phyloP scores from a whole-genome alignment of 2,329 filamentous ascomycete species.

The Diaporthe ampelina region DNA sequence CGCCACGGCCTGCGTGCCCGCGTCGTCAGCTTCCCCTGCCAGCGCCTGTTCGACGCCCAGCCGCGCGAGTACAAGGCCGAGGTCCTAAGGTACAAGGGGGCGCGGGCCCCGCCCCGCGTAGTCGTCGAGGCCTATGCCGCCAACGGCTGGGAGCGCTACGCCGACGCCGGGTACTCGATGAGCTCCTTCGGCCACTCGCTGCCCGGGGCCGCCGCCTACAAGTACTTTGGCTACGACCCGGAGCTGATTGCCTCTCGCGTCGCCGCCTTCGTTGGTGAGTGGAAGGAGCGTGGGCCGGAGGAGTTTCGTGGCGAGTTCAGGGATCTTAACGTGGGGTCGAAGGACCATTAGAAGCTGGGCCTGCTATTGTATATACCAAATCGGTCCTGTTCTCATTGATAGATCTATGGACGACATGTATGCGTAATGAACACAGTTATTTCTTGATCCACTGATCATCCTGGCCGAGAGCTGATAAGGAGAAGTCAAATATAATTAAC shows the following conservation, averaged over 20 bases:
- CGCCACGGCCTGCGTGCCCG: conserved; percentile 49
- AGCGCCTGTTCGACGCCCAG: conserved; percentile 54
- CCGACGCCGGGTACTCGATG: conserved; percentile 64
- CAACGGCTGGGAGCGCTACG: conserved; percentile 69
- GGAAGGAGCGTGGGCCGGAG: conserved; percentile 9
- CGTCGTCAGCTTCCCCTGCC: conserved; percentile 55
- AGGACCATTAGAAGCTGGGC: conserved; percentile 7
- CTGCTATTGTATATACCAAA: conserved; percentile 8
- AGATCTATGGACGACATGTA: background rate
- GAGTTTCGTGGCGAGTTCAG: conserved; percentile 24
- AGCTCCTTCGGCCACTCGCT: conserved; percentile 64
- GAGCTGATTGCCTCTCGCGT: conserved; percentile 52
- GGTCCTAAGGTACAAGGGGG: conserved; percentile 54
- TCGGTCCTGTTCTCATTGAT: background rate
- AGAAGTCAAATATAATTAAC: background rate
- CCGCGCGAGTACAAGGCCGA: conserved; percentile 52
- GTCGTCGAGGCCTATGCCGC: conserved; percentile 66
- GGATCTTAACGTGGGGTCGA: background rate
- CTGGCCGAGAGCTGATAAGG: background rate
- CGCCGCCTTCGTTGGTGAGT: conserved; percentile 30
- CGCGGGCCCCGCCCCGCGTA: conserved; percentile 53
- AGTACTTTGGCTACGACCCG: conserved; percentile 65
- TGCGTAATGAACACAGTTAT: background rate
- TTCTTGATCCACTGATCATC: background rate
- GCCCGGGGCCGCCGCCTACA: conserved; percentile 64